These are phyloP conservation scores for Scheffersomyces stipitis DNA, from an alignment of 805 yeast genomes.

Conservation along the genomic window DNA sequence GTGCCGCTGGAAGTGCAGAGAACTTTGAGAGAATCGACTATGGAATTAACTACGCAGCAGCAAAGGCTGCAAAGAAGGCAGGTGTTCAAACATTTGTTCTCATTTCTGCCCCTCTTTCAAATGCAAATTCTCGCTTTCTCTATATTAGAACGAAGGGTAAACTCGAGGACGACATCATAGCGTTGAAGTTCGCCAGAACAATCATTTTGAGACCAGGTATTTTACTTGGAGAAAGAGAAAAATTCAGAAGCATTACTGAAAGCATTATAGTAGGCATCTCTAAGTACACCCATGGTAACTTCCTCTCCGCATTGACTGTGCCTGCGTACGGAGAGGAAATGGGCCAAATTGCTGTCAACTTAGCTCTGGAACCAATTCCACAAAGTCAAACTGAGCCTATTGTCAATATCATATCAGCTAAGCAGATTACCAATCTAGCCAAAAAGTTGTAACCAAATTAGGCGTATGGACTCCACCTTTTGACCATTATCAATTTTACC, in stretches of 20 bases:
- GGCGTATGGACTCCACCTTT: too few relatives aligned
- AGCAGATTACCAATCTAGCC: constrained; percentile 19
- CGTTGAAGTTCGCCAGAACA: constrained; percentile 65
- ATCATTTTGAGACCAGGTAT: constrained; percentile 78
- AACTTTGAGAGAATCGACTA: constrained; percentile 71
- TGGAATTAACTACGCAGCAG: constrained; percentile 66
- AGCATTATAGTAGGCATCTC: constrained; percentile 31
- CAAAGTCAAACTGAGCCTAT: constrained; percentile 12
- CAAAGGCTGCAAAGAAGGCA: constrained; percentile 68
- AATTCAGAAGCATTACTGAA: constrained; percentile 37
- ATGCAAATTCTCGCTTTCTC: constrained; percentile 52
- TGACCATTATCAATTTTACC: too few relatives aligned
- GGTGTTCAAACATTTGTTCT: constrained; percentile 70
- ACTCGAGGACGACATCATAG: constrained; percentile 65
- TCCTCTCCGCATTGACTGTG: constrained; percentile 5
- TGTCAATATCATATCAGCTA: constrained; percentile 20
- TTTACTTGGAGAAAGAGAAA: constrained; percentile 62
- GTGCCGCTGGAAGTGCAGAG: constrained; percentile 67
- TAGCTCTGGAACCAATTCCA: constrained; percentile 26
- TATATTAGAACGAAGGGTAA: constrained; percentile 73
- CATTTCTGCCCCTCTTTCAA: constrained; percentile 68
- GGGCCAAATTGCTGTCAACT: constrained; percentile 52
- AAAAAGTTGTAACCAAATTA: too few relatives aligned
- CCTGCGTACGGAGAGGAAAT: constrained; percentile 70
- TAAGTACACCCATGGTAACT: constrained; percentile 14